Base-by-base conservation (phyloP, 1,139 yeast species). In the Blastobotrys aristatus region DNA sequence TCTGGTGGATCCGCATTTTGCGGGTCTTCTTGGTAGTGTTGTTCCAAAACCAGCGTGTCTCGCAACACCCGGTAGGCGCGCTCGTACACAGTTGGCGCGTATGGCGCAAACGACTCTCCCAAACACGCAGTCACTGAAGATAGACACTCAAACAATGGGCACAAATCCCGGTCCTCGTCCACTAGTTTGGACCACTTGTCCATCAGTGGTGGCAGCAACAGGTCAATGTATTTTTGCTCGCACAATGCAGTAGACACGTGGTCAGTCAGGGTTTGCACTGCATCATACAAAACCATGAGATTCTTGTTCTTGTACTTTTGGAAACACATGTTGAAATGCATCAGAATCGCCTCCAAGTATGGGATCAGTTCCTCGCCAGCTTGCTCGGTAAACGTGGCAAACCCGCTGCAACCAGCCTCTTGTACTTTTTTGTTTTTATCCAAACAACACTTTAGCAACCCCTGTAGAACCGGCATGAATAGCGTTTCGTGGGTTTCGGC, bases 141-240 rank as follows among this genome's bases (percentile, higher is more conserved):
- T 77, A 92, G 76, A 66, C 97, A 90, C 65, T 92, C 97, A 53
- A 92, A 71, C 53, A 92, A 72, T 10, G 97, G 95, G 92, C 97
- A 88, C 55, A 92, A 68, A 53, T 82, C 96, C 44, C 79, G 77
- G 65, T 90, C 97, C 46, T 80, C 80, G 62, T 92, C 96, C 20
- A 72, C 70, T 48, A 89, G 68, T 36, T 68, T 61, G 52, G 81
- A 79, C 97, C 97, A 92, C 66, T 85, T 85, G 17, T 68, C 73
- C 51, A 90, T 76, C 49, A 92, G 72, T 24, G 96, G 95, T 4
- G 96, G 96, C 56, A 92, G 70, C 32, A 92, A 69, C 3, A 75
- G 63, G 48, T 79, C 73, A 52, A 87, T 74, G 51, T 79, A 80
- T 43, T 79, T 79, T 46, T 76, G 75, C 24, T 76, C 74, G 47